Base-by-base conservation (phyloP, 208 protist genomes). In the Trypanosoma congolense region DNA sequence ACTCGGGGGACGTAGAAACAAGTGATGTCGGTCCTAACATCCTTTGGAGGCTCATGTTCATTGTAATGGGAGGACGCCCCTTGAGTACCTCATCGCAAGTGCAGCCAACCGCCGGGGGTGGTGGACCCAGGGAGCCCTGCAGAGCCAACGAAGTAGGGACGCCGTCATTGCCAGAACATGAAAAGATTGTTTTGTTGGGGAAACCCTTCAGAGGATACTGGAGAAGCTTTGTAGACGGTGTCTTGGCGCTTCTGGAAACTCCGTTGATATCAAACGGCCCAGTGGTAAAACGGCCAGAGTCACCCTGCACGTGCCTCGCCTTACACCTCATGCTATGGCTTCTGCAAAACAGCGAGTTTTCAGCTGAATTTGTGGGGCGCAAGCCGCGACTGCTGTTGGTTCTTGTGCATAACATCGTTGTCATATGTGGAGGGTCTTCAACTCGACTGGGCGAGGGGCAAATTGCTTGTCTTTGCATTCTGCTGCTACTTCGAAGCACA, bases 291-390 rank as follows among this genome's bases (percentile, higher is more conserved):
- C 6, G 12, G 12, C 33, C 33, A 38, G 33, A 38, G 33, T 6
- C 33, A 38, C 33, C 33, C 9, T 38, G 33, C 33, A 16, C 33
- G 12, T 38, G 50, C 2, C 22, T 65, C n/a, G 41, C 14, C 1
- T 25, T 65, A 6, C 59, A 65, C 29, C 30, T 65, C 42, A n/a
- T 65, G 3, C 33, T 67, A 6, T 67, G 61, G 61, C 1, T 60
- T 22, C 1, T 67, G 16, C 61, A 67, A 40, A 29, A 48, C 1
- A 58, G 45, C 22, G 2, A 2, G 19, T 4, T 26, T 22, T 22
- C 48, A 8, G 14, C 25, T 50, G 19, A 56, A 1, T 49, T 49
- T 24, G 10, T 63, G 38, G 48, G 24, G n/a, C 24, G 40, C 0
- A 21, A 36, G 28, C 16, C 48, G 0, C 18, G 50, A 26, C 25